These are phyloP conservation scores for Neohortaea acidophila DNA, from an alignment of 495 filamentous ascomycete genomes.

Conservation along the genomic window DNA sequence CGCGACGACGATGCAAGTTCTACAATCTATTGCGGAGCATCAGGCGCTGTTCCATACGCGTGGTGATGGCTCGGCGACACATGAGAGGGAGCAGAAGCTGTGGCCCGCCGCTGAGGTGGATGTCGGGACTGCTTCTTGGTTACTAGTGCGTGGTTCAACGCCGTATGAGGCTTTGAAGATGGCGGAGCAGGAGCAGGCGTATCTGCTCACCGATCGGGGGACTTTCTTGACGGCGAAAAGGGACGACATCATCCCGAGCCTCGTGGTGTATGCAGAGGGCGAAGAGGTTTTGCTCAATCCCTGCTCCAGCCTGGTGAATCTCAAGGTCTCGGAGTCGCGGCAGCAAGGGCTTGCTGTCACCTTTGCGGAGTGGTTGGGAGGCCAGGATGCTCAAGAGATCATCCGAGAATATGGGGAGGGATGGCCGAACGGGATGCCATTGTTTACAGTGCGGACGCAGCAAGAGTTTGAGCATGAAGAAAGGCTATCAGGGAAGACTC, in stretches of 20 bases:
- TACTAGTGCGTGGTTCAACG: neutral
- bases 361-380: neutral
- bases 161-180: neutral
- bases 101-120: neutral
- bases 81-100: slow-evolving; percentile 1
- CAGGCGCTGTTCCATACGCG: neutral
- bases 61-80: slow-evolving; percentile 1
- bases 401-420: neutral
- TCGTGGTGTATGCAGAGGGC: slow-evolving; percentile 1
- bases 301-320: slow-evolving; percentile 2
- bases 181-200: neutral
- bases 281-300: slow-evolving; percentile 1
- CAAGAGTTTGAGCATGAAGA: slow-evolving; percentile 10
- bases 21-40: too few relatives aligned
- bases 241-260: neutral
- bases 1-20: too few relatives aligned
- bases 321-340: neutral
- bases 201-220: slow-evolving; percentile 1
- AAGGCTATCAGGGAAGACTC: neutral
- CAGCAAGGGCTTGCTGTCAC: neutral
- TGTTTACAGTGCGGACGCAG: slow-evolving; percentile 5
- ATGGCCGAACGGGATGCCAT: neutral
- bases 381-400: neutral
- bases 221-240: slow-evolving; percentile 2
- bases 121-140: neutral